Conservation (phyloP, 2,329 filamentous ascomycete genomes). For the Trichoderma sp. region DNA sequence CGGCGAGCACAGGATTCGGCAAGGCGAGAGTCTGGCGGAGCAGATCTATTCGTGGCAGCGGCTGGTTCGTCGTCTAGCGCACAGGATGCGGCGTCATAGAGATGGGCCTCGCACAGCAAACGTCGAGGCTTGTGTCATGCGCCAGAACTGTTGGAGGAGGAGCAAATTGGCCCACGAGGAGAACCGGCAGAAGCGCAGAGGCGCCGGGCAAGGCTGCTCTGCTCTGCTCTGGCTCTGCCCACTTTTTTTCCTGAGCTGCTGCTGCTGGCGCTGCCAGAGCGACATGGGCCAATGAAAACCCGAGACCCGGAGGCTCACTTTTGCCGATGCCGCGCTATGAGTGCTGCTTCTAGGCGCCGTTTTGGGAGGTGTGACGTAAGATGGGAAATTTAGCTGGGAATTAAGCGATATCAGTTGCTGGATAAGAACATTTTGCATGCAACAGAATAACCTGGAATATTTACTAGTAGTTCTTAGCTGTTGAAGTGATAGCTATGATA, state of each 20-base stretch:
- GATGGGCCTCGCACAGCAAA: constrained; percentile 2
- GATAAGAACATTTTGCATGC: neutral
- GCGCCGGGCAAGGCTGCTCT: constrained; percentile 24
- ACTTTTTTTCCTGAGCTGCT: constrained; percentile 24
- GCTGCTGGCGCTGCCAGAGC: constrained; percentile 9
- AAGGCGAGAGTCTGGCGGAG: neutral
- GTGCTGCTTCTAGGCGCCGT: neutral
- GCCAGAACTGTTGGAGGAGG: constrained; percentile 12
- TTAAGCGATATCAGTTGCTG: constrained; percentile 11
- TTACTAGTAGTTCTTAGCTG: neutral
- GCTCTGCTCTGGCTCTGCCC: constrained; percentile 18
- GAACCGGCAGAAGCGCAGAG: constrained; percentile 22
- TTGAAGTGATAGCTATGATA: neutral
- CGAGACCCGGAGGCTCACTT: constrained; percentile 29
- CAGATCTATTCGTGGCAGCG: neutral
- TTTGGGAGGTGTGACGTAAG: constrained; percentile 14
- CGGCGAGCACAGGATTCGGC: neutral
- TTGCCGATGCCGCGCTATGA: constrained; percentile 25
- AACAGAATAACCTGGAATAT: too few relatives aligned
- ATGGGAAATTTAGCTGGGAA: neutral
- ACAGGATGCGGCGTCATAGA: constrained; percentile 8
- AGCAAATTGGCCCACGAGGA: constrained; percentile 23
- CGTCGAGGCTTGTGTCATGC: neutral
- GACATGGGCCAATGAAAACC: constrained; percentile 28
- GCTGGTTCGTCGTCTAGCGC: neutral